A percentile compares a stretch with the other conserved stretches of the same genome.
Evolutionary conservation across 176 grass and related monocot genomes (phyloP).

Genomic region (Hsuehochloa calcarea): DNA sequence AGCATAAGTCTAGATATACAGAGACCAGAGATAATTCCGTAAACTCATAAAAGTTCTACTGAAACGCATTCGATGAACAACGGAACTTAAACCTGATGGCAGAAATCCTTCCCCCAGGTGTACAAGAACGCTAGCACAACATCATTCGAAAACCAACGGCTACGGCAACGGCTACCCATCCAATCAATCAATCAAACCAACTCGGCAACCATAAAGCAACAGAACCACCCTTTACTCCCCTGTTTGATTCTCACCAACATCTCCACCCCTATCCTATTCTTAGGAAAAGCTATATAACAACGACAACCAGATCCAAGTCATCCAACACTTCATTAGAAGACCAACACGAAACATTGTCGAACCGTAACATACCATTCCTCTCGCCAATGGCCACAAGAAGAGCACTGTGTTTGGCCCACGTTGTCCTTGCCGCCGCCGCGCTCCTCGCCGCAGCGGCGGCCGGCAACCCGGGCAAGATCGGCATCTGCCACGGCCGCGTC

Average conservation of each 20-base stretch:
- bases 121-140: no score
- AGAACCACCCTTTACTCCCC: not conserved
- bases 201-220: not conserved
- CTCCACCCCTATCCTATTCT: not conserved
- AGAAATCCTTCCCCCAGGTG: no score
- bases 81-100: no score
- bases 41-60: no score
- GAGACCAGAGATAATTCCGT: accelerated
- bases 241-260: not conserved
- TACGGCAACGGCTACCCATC: not conserved
- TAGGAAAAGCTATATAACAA: not conserved
- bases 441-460: not conserved
- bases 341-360: not conserved
- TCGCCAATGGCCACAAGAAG: slow-evolving; percentile 11
- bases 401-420: not conserved
- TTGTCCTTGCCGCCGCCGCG: not conserved
- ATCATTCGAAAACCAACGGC: slow-evolving; percentile 18
- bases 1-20: no score
- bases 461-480: slow-evolving; percentile 34
- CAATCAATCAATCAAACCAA: no score
- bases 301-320: not conserved
- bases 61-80: no score
- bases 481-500: slow-evolving; percentile 64
- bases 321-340: not conserved
- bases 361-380: no score